A percentile compares a stretch with the other conserved stretches of the same genome.
Evolutionary conservation across 2,329 filamentous ascomycete species (phyloP).

Genomic region (Aspergillus pseudotamarii): DNA sequence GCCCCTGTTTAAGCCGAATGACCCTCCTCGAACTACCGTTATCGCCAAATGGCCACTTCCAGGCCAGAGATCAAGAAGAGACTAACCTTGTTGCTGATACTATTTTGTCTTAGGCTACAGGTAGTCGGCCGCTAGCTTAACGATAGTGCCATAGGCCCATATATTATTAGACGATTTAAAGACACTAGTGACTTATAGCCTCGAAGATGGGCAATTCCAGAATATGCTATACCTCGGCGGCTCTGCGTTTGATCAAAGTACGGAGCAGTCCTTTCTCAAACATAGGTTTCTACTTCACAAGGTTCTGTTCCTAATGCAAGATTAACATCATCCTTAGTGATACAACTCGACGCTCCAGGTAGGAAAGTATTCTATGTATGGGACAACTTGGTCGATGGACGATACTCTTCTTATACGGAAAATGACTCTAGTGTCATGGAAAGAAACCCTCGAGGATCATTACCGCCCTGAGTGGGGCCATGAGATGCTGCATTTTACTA

Average conservation of each 20-base stretch:
- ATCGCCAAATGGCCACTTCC: neutral
- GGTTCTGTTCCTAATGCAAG: neutral
- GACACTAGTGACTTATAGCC: neutral
- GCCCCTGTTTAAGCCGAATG: neutral
- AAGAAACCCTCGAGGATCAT: neutral
- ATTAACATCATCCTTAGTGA: neutral
- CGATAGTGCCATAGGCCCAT: neutral
- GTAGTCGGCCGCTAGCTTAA: neutral
- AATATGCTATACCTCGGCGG: no score
- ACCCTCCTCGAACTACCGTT: neutral
- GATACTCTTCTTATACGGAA: neutral
- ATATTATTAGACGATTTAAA: neutral
- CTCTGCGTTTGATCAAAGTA: no score
- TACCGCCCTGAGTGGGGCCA: neutral
- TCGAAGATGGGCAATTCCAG: neutral
- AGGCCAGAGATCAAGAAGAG: neutral
- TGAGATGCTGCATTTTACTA: constrained; percentile 7
- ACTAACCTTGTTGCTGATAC: neutral
- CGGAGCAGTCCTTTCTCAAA: neutral
- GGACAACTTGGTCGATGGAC: neutral
- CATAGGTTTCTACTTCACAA: neutral
- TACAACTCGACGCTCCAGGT: neutral
- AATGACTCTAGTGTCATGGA: neutral
- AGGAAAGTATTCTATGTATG: neutral
- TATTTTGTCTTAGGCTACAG: neutral